Base-by-base conservation (phyloP, 306 rosid genomes). In the Echinosophora koreensis region DNA sequence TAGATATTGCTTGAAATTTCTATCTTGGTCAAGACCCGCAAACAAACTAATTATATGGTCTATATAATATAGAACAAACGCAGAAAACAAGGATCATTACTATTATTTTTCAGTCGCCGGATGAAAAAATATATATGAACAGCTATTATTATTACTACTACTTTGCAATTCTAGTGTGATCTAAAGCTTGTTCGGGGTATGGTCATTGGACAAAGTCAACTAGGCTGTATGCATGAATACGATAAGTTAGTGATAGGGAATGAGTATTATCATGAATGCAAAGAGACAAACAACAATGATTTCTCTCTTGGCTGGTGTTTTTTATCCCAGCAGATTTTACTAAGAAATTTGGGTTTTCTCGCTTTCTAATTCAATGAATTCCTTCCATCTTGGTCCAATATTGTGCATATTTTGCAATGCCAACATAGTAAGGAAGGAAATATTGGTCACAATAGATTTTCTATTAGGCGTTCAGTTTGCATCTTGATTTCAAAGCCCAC, bases 221-320 rank as follows among this genome's bases (percentile, higher is more conserved):
- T 63, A 42, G 58, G 41, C 52, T 80, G 2, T 61, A 61, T 77
- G 73, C 76, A 69, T 77, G 79, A 78, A 81, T 74, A 58, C 71
- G 67, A 57, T 13, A 8, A 60, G 59, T 71, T 70, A 71, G 76
- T 81, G 80, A 82, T 57, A 47, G 55, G 80, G 61, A 73, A 41
- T 49, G 37, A 68, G 66, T 70, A 62, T 65, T 57, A 39, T 80
- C 58, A 88, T 83, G 76, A 80, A 78, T 62, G 78, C 84, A 80
- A 85, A 77, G 73, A 47, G 86, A 83, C 84, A 85, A 80, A 60
- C 77, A 37, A 81, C 69, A 80, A 85, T 85, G 79, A 80, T 82
- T 55, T 27, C 70, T 60, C 13, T 66, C 35, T 35, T 15, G 28
- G n/a, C n/a, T n/a, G n/a, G n/a, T 32, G 16, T 30, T 18, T 68